phyloP scores from a whole-genome alignment of 768 basidiomycete species.

The Tylopilus cervinicoccineus region DNA sequence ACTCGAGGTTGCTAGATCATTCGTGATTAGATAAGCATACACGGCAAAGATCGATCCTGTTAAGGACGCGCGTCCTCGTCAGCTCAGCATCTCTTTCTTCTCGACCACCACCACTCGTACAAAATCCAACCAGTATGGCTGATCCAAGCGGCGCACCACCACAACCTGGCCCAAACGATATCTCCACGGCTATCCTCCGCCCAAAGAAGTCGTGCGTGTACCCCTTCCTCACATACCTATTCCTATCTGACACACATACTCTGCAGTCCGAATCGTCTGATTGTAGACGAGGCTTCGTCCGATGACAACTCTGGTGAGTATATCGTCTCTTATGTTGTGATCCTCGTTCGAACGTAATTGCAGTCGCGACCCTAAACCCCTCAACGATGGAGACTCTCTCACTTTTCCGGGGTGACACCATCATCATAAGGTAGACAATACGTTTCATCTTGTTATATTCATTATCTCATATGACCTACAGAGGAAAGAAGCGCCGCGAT shows the following conservation, averaged over 20 bases:
- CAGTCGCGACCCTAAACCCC: constrained; percentile 93
- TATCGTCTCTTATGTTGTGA: constrained; percentile 7
- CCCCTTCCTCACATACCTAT: constrained; percentile 6
- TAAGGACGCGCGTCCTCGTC: constrained; percentile 31
- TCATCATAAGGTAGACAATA: constrained; percentile 76
- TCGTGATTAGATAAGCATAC: constrained; percentile 19
- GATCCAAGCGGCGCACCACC: constrained; percentile 83
- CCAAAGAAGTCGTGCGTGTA: constrained; percentile 93
- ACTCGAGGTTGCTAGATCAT: too few relatives aligned
- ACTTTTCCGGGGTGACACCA: constrained; percentile 95
- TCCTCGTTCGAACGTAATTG: constrained; percentile 7
- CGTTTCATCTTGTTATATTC: neutral
- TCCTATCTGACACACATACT: constrained; percentile 18
- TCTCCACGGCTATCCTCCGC: constrained; percentile 91
- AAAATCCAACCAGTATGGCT: constrained; percentile 41
- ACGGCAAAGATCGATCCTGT: neutral
- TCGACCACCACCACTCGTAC: constrained; percentile 9
- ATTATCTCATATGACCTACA: constrained; percentile 26
- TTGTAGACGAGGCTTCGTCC: constrained; percentile 89
- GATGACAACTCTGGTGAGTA: constrained; percentile 93
- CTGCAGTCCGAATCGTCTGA: constrained; percentile 89
- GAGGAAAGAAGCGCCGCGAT: constrained; percentile 96
- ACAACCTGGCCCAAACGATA: constrained; percentile 84
- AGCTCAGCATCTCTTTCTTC: constrained; percentile 7
- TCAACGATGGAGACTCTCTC: constrained; percentile 93